Evolutionary conservation across 2,329 filamentous ascomycete species (phyloP), one percentile per base, ranked within the genome.

Genomic region (Cercospora zeina): DNA sequence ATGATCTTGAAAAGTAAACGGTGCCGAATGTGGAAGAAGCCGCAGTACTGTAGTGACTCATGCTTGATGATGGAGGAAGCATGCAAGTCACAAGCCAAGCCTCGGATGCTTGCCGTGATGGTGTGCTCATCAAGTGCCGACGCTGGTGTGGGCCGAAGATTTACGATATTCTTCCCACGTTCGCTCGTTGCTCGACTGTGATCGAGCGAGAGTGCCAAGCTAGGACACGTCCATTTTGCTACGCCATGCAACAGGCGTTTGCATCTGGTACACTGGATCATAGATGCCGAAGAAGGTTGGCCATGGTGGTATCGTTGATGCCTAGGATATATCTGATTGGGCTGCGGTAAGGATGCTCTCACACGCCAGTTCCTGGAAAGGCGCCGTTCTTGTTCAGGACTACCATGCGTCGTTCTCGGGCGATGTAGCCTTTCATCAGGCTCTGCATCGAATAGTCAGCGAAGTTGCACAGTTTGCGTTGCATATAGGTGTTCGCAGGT

Each of bases 341-440:
- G 10, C 9, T 34, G 30, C 9, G 42, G 7, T 27, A n/a, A 30
- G 49, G 4, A 53, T 13, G 27, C 30, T 53, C 5, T 72, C 69
- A 87, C 21, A 87, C 80, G 33, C 90, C 90, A 24, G 96, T 97
- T 24, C 93, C 93, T 0, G 96, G 95, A 73, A 99, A 99, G 1
- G 95, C 93, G 51, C 90, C 91, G 14, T 53, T 89, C 77, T 97
- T 97, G 76, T 91, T 97, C 61, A 99, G 79, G 19, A 99, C 95
- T 30, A 99, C 89, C 68, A 93, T 93, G 34, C 89, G 89, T 69
- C 90, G 87, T 69, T 96, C 93, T 59, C 93, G 89, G 33, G 93
- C 89, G 69, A 99, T 99, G 77, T 99, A 99, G 42, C 96, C 95
- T 78, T 97, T 99, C 90, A 99, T 96, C 24, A 95, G 82, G 62